Base-by-base conservation (phyloP, 805 yeast genomes). In the Cyberlindnera galapagoensis region DNA sequence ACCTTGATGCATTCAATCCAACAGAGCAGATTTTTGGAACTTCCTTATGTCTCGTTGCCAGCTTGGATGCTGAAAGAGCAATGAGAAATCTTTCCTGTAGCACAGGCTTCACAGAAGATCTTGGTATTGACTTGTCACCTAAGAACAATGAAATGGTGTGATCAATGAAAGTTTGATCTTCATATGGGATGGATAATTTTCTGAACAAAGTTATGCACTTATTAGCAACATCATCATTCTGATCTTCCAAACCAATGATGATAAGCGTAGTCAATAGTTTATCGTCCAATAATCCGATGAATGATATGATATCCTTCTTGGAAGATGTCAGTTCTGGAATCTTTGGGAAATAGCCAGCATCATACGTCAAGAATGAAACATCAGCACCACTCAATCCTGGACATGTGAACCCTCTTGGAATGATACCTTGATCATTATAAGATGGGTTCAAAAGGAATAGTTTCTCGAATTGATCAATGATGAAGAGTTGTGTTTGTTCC, bases 331-430 rank as follows among this genome's bases (percentile, higher is more conserved):
- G 53, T 13, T 69, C 74, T 0, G 64, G 65, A 6, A 62, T 58
- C 33, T 71, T 71, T 47, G 71, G 76, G 0, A 70, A 54, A 1
- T 76, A 71, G 18, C 88, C 90, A 3, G 90, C 85, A 40, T 72
- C 72, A 33, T 65, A 67, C 0, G 85, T 79, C 44, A 85, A 73
- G 44, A 79, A 84, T 1, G 71, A 52, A 13, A 71, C 67, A 25
- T 80, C 86, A 0, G 51, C 50, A 0, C 63, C 52, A 10, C 78
- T 62, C 31, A 87, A 56, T 0, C 95, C 95, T 0, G 90, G 86
- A 36, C 74, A 66, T 3, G 64, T 52, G 36, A 64, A 59, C 7
- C 66, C 65, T 38, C 59, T 57, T 24, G 74, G 72, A 10, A 67
- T 62, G 4, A 46, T 36, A 15, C 62, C 60, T n/a, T 60, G 54